Evolutionary conservation across 2,329 filamentous ascomycete species (phyloP).

Genomic region (Venturia carpophila): DNA sequence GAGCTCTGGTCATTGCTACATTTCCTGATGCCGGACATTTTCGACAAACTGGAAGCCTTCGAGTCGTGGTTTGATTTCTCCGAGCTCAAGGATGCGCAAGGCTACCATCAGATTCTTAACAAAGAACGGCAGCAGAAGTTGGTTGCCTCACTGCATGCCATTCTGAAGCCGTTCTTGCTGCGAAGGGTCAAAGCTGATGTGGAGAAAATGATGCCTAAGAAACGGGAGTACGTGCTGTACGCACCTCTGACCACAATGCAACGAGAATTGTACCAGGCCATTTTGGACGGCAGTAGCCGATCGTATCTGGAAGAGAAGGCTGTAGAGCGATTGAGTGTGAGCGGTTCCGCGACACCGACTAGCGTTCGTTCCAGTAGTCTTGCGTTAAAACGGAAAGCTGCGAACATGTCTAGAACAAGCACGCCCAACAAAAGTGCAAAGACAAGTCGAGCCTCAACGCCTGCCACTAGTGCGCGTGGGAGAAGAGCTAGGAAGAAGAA

Average conservation of each 20-base stretch:
- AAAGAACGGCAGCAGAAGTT: slow-evolving; percentile 70
- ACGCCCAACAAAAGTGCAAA: slow-evolving; percentile 61
- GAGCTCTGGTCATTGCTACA: slow-evolving; percentile 94
- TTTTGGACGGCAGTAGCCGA: slow-evolving; percentile 47
- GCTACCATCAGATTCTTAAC: slow-evolving; percentile 41
- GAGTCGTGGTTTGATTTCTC: slow-evolving; percentile 97
- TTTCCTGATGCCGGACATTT: slow-evolving; percentile 86
- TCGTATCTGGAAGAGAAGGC: slow-evolving; percentile 67
- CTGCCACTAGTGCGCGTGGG: slow-evolving; percentile 48
- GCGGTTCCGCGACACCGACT: slow-evolving; percentile 42
- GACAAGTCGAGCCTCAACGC: slow-evolving; percentile 68
- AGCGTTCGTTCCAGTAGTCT: slow-evolving; percentile 37
- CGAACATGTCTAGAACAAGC: slow-evolving; percentile 32
- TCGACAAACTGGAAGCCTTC: slow-evolving; percentile 87
- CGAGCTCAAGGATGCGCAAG: slow-evolving; percentile 52
- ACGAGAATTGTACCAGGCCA: slow-evolving; percentile 80
- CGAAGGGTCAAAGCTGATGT: slow-evolving; percentile 90
- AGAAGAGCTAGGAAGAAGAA: slow-evolving; percentile 50
- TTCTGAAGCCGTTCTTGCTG: slow-evolving; percentile 83
- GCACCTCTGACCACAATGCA: slow-evolving; percentile 88
- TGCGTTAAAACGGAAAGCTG: slow-evolving; percentile 52
- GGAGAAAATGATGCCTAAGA: slow-evolving; percentile 83
- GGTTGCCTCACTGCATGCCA: slow-evolving; percentile 82
- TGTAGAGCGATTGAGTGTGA: slow-evolving; percentile 52
- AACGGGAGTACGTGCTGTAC: slow-evolving; percentile 91